A percentile compares a stretch with the other conserved stretches of the same genome.
Evolutionary conservation across 176 grass and related monocot species (phyloP).

Genomic region (Dendrocalamus sinicus): DNA sequence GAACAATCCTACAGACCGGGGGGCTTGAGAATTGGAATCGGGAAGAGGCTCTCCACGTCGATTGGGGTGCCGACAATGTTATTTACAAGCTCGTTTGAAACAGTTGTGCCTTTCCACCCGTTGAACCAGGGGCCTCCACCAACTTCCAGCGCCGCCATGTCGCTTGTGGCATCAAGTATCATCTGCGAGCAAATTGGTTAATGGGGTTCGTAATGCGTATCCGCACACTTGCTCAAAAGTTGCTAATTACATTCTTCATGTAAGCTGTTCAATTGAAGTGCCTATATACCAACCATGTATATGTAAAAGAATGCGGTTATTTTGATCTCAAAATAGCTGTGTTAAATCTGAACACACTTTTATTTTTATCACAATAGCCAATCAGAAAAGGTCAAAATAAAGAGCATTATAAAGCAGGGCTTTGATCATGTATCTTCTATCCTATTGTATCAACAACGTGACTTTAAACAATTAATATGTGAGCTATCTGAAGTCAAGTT

Average conservation of each 20-base stretch:
- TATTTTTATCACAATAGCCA: background rate
- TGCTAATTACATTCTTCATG: background rate
- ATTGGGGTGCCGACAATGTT: constrained; percentile 54
- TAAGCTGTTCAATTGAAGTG: background rate
- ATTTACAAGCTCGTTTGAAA: constrained; percentile 53
- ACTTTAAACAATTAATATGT: background rate
- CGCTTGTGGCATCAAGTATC: constrained; percentile 79
- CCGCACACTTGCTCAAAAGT: background rate
- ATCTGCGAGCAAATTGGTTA: constrained; percentile 45
- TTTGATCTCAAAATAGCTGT: background rate
- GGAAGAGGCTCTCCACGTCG: constrained; percentile 68
- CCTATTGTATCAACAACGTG: background rate
- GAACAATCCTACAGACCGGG: constrained; percentile 64
- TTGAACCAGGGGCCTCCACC: constrained; percentile 96
- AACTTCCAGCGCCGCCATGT: constrained; percentile 87
- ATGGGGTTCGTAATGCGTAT: background rate
- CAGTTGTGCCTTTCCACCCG: constrained; percentile 70
- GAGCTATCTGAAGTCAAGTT: background rate
- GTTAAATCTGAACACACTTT: background rate
- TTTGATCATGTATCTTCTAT: background rate
- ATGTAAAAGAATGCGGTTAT: background rate
- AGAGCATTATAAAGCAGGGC: background rate
- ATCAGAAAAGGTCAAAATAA: background rate
- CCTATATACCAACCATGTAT: background rate
- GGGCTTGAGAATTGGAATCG: constrained; percentile 74